Percentiles rank a stretch among this genome's conserved stretches.
Conservation (phyloP, 1,139 yeast genomes). For the Sugiyamaella grinbergsii region DNA sequence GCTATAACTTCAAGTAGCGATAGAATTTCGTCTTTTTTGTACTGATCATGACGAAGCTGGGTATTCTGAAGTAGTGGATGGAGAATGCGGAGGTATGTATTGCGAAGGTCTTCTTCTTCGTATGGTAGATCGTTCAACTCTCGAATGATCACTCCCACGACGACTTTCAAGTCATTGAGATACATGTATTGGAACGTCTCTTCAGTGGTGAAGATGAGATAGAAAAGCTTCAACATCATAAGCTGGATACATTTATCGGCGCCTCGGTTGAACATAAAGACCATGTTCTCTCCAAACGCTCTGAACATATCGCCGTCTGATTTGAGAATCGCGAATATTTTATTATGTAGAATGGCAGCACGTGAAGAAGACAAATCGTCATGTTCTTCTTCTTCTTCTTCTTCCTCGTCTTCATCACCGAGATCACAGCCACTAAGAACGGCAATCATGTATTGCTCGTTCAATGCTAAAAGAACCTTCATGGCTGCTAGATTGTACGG, state of each 20-base stretch:
- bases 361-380: background rate
- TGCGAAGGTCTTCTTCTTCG: constrained; percentile 62
- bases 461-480: constrained; percentile 69
- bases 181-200: constrained; percentile 69
- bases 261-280: constrained; percentile 74
- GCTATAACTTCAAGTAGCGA: constrained; percentile 53
- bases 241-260: constrained; percentile 72
- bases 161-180: constrained; percentile 79
- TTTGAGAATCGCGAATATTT: constrained; percentile 38
- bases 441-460: constrained; percentile 81
- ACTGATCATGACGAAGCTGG: constrained; percentile 57
- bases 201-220: constrained; percentile 69
- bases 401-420: constrained; percentile 11
- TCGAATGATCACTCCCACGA: constrained; percentile 81
- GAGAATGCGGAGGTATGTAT: constrained; percentile 75
- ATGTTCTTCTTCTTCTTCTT: constrained; percentile 4
- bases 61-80: constrained; percentile 71
- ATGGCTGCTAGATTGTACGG: constrained; percentile 70
- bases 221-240: constrained; percentile 75
- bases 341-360: constrained; percentile 31
- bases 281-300: constrained; percentile 56
- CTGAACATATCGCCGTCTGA: constrained; percentile 43
- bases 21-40: constrained; percentile 59
- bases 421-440: constrained; percentile 40
- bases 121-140: constrained; percentile 71